phyloP scores from a whole-genome alignment of 257 asterid species.

The Nemophila menziesii region DNA sequence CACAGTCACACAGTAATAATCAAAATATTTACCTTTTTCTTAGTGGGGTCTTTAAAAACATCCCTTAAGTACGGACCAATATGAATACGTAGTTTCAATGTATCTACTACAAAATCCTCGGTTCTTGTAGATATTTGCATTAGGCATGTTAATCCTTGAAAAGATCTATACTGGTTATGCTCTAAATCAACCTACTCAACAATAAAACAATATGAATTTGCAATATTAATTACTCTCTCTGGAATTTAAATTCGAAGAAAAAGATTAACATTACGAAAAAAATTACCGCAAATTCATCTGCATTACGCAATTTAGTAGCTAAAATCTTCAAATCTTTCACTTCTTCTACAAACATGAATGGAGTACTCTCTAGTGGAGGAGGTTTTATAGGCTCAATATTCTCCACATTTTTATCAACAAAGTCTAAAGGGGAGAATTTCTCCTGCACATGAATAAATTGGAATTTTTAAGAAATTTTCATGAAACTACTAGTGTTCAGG shows the following conservation, averaged over 20 bases:
- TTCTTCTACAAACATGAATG: conserved; percentile 64
- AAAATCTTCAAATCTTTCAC: conserved; percentile 84
- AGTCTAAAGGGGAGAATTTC: conserved; percentile 48
- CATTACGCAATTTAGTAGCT: conserved; percentile 53
- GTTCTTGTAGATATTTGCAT: conserved; percentile 97
- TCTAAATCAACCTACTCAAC: conserved; percentile 84
- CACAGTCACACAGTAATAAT: conserved; percentile 5
- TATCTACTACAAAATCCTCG: conserved; percentile 89
- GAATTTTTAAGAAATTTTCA: neutral
- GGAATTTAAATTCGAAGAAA: neutral
- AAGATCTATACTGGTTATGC: conserved; percentile 92
- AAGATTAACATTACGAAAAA: conserved; percentile 9
- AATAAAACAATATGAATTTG: conserved; percentile 1
- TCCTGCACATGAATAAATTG: conserved; percentile 40
- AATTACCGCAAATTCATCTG: conserved; percentile 87
- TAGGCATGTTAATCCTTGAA: conserved; percentile 94
- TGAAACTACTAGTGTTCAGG: neutral
- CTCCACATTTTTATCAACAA: conserved; percentile 43
- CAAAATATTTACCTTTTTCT: conserved; percentile 52
- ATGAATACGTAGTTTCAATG: conserved; percentile 80
- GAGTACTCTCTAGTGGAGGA: conserved; percentile 61
- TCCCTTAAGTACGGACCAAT: conserved; percentile 91
- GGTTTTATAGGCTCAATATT: conserved; percentile 45
- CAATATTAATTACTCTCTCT: neutral
- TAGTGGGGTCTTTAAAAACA: conserved; percentile 74